phyloP scores from a whole-genome alignment of 2,329 filamentous ascomycete species.

The Leptodontidium sp. region DNA sequence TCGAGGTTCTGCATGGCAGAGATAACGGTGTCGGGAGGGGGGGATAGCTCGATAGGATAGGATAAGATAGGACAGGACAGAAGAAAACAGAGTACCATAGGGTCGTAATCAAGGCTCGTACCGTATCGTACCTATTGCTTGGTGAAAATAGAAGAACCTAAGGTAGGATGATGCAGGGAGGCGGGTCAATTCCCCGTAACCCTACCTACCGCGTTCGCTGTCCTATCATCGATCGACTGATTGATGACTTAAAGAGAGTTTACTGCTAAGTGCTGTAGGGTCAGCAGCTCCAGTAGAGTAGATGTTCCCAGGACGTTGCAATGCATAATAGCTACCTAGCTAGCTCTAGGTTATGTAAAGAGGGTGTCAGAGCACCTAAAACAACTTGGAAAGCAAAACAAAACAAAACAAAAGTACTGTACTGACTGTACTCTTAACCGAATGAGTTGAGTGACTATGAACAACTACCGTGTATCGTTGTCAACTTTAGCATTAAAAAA shows the following conservation, averaged over 20 bases:
- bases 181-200: conserved; percentile 10
- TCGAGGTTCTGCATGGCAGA: conserved; percentile 8
- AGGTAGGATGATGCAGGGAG: not conserved
- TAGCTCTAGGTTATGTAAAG: no score
- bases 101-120: not conserved
- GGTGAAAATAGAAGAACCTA: not conserved
- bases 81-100: not conserved
- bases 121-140: not conserved
- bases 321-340: not conserved
- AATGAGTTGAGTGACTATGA: no score
- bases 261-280: not conserved
- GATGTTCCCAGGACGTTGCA: not conserved
- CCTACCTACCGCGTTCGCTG: not conserved
- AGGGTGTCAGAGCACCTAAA: no score
- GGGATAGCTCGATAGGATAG: not conserved
- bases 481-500: not conserved
- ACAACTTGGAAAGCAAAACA: no score
- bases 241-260: not conserved
- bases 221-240: not conserved
- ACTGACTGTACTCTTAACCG: no score
- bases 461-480: no score
- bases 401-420: no score
- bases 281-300: not conserved
- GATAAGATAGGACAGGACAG: not conserved
- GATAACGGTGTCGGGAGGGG: not conserved